phyloP scores from a whole-genome alignment of 2,329 filamentous ascomycete genomes.

The Hymenotorrendiella dingleyae region DNA sequence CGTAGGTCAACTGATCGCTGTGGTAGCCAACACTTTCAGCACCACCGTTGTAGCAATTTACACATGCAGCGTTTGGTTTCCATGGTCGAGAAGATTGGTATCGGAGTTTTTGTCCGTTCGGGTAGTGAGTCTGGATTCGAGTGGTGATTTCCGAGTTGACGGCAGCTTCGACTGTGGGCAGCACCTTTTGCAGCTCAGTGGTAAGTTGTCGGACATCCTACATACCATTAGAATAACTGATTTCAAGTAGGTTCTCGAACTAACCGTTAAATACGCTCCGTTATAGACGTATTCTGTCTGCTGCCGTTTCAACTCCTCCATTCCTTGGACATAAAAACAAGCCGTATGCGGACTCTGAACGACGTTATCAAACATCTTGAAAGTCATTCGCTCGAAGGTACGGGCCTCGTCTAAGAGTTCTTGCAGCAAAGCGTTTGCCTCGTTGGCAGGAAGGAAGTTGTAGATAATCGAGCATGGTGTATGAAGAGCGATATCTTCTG shows the following conservation, averaged over 20 bases:
- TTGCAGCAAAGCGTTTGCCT: conserved; percentile 66
- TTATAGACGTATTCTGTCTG: conserved; percentile 83
- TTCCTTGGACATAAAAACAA: conserved; percentile 73
- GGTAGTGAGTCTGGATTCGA: conserved; percentile 64
- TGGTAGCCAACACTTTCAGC: conserved; percentile 86
- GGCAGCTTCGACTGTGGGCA: conserved; percentile 60
- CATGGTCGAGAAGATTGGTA: conserved; percentile 70
- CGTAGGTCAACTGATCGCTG: conserved; percentile 85
- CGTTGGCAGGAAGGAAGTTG: conserved; percentile 70
- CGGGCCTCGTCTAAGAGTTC: conserved; percentile 72
- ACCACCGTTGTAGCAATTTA: conserved; percentile 86
- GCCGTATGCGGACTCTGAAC: conserved; percentile 81
- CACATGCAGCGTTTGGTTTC: conserved; percentile 85
- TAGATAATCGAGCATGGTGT: conserved; percentile 91
- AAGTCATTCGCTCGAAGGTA: conserved; percentile 64
- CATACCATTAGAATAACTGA: conserved; percentile 3
- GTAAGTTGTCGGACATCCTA: conserved; percentile 72
- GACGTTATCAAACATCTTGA: conserved; percentile 83
- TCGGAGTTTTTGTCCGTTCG: conserved; percentile 64
- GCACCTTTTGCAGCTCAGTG: conserved; percentile 65
- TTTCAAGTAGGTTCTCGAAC: conserved; percentile 12
- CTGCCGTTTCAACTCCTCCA: conserved; percentile 62
- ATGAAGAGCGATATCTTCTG: conserved; percentile 71
- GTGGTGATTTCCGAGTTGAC: conserved; percentile 74
- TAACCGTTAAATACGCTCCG: conserved; percentile 61